phyloP scores from a whole-genome alignment of 352 stramenopile genomes.

The Phytophthora europaea region DNA sequence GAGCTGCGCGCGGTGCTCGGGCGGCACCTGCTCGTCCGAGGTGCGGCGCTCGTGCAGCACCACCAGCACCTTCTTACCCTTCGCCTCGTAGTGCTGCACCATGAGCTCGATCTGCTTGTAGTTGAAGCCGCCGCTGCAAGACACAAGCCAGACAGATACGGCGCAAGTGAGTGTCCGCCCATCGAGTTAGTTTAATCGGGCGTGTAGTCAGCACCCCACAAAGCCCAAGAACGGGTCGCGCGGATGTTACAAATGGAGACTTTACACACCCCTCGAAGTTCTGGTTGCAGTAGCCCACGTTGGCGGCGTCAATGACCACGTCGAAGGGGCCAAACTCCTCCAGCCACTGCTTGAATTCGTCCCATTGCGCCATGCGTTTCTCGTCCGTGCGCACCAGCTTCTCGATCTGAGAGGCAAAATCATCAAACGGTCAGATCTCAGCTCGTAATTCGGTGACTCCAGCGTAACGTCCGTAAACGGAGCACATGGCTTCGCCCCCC shows the following conservation, averaged over 20 bases:
- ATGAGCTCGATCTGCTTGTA: constrained; percentile 97
- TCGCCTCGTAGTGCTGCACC: constrained; percentile 90
- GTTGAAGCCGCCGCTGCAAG: constrained; percentile 89
- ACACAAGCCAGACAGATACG: constrained; percentile 17
- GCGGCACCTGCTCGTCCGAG: constrained; percentile 85
- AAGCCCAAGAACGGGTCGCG: constrained; percentile 5
- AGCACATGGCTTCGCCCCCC: constrained; percentile 25
- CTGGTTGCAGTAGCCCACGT: constrained; percentile 98
- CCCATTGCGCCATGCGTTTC: constrained; percentile 78
- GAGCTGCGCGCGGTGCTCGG: constrained; percentile 76
- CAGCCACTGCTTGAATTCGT: constrained; percentile 87
- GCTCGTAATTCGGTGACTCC: constrained; percentile 1
- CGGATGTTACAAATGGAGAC: constrained; percentile 26
- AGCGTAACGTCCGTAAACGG: constrained; percentile 13
- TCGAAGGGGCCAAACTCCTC: constrained; percentile 84
- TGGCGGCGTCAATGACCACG: constrained; percentile 97
- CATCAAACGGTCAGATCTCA: constrained; percentile 22
- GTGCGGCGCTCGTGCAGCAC: constrained; percentile 98
- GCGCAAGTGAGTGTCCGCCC: constrained; percentile 4
- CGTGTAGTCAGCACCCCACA: constrained; percentile 7
- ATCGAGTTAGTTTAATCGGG: constrained; percentile 18
- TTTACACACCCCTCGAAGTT: constrained; percentile 92
- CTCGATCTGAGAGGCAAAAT: constrained; percentile 65
- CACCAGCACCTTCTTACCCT: constrained; percentile 92
- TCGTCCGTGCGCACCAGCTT: constrained; percentile 82